phyloP scores from a whole-genome alignment of 2,329 filamentous ascomycete species.

The Fusarium humuli region DNA sequence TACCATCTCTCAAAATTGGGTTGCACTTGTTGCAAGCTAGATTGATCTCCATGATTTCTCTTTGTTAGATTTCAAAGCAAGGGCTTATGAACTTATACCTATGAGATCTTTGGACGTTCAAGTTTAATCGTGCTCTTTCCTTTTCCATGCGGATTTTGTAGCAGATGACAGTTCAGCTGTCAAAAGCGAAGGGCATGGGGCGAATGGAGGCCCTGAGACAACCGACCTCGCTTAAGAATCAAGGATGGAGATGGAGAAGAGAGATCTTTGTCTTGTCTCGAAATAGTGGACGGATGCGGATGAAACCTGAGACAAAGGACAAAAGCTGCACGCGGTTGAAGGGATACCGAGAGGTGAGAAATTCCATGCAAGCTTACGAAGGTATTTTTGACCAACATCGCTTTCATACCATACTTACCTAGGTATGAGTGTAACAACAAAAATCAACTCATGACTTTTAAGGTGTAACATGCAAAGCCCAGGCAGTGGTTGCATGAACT shows the following conservation, averaged over 20 bases:
- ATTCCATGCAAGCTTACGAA: neutral
- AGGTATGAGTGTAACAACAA: neutral
- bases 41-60: neutral
- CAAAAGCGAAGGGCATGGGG: conserved; percentile 15
- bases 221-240: conserved; percentile 29
- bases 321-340: conserved; percentile 1
- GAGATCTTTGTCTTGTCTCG: conserved; percentile 12
- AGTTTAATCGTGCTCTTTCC: neutral
- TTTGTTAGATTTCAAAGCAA: neutral
- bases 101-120: neutral
- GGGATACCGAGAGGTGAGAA: neutral
- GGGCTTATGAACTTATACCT: neutral
- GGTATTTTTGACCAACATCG: neutral
- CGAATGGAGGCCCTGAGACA: conserved; percentile 28
- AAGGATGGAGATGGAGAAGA: conserved; percentile 2
- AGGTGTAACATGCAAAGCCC: neutral
- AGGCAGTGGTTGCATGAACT: neutral
- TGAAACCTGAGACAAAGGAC: conserved; percentile 7
- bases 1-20: neutral
- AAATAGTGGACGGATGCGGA: conserved; percentile 10
- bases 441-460: neutral
- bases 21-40: neutral
- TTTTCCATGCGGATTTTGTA: neutral
- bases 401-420: neutral
- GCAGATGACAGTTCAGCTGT: conserved; percentile 1